Conservation (phyloP, 345 rosid species). For the Gossypium herbaceum region DNA sequence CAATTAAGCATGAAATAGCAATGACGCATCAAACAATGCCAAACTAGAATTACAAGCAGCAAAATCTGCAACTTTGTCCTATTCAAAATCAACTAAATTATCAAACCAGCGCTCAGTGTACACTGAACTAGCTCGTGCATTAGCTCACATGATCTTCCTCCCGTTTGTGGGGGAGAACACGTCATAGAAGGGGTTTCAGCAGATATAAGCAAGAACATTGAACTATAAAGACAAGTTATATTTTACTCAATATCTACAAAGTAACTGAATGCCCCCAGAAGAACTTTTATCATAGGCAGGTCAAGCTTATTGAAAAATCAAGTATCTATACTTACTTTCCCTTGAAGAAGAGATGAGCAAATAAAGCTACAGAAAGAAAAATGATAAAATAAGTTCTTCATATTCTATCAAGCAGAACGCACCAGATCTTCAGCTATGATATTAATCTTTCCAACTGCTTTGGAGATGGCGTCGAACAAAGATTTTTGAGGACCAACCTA, state of each 20-base stretch:
- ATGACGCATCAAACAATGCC: background rate
- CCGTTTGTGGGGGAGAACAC: background rate
- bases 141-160: background rate
- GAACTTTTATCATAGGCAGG: background rate
- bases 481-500: conserved; percentile 97
- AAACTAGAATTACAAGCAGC: background rate
- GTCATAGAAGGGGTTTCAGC: background rate
- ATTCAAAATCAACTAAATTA: background rate
- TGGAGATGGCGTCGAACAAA: conserved; percentile 69
- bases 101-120: background rate
- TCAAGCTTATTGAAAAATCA: background rate
- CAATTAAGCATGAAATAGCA: background rate
- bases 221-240: background rate
- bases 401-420: conserved; percentile 28
- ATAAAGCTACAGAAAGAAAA: background rate
- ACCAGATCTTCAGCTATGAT: conserved; percentile 97
- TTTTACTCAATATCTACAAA: background rate
- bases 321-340: background rate
- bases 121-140: background rate
- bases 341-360: background rate
- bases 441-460: conserved; percentile 62
- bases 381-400: background rate
- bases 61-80: background rate
- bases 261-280: background rate
- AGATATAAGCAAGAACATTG: background rate